These are phyloP conservation scores for Corniculantispora saksenae DNA, from an alignment of 2,329 filamentous ascomycete species.

Conservation along the genomic window DNA sequence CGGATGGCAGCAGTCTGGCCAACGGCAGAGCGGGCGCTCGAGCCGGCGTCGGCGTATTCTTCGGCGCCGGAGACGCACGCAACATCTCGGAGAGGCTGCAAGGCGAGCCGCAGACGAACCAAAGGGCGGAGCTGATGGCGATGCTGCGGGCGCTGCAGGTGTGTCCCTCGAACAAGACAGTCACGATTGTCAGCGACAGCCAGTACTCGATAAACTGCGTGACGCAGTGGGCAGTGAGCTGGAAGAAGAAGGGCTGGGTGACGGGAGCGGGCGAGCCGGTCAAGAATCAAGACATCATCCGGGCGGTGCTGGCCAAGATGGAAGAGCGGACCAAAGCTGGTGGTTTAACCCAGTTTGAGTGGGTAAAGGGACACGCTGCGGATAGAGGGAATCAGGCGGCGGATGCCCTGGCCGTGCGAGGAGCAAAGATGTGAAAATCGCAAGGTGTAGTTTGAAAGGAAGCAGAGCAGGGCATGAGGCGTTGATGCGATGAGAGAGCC, in stretches of 20 bases:
- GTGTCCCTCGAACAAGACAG: slow-evolving; percentile 64
- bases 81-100: slow-evolving; percentile 75
- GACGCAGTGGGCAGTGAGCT: slow-evolving; percentile 77
- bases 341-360: slow-evolving; percentile 70
- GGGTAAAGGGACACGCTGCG: slow-evolving; percentile 84
- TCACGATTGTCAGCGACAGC: slow-evolving; percentile 85
- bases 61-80: slow-evolving; percentile 57
- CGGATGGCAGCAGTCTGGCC: slow-evolving; percentile 61
- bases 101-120: slow-evolving; percentile 82
- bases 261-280: slow-evolving; percentile 71
- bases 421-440: slow-evolving; percentile 32
- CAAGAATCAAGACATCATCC: slow-evolving; percentile 83
- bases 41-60: slow-evolving; percentile 66
- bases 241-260: slow-evolving; percentile 76
- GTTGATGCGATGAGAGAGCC: background rate
- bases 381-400: slow-evolving; percentile 78
- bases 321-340: slow-evolving; percentile 64
- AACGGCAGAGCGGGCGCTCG: slow-evolving; percentile 58
- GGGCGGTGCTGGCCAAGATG: slow-evolving; percentile 70
- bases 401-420: slow-evolving; percentile 69
- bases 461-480: too few relatives aligned
- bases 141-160: slow-evolving; percentile 81
- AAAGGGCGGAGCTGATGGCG: slow-evolving; percentile 91
- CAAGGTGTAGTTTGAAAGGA: too few relatives aligned
- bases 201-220: slow-evolving; percentile 89